A percentile compares a stretch with the other conserved stretches of the same genome.
phyloP scores from a whole-genome alignment of 176 grass and related monocot species.

The Themeda triandra region DNA sequence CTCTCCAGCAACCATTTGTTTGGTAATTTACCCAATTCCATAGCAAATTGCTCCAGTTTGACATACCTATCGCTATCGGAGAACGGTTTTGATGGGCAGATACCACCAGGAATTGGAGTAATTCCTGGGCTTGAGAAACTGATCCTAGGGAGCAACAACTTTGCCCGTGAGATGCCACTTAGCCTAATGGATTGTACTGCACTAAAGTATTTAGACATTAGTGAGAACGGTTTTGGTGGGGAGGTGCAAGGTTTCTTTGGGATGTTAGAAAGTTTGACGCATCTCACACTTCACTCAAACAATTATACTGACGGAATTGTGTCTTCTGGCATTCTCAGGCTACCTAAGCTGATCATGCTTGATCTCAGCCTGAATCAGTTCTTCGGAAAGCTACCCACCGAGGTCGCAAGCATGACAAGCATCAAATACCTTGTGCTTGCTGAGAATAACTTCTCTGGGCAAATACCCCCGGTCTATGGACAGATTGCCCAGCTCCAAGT shows the following conservation, averaged over 20 bases:
- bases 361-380: conserved; percentile 59
- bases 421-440: conserved; percentile 43
- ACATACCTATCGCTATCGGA: not conserved
- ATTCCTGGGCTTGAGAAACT: conserved; percentile 24
- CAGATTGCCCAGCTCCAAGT: conserved; percentile 30
- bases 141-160: conserved; percentile 44
- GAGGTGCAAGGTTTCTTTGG: conserved; percentile 49
- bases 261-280: conserved; percentile 13
- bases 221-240: conserved; percentile 35
- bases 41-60: conserved; percentile 45
- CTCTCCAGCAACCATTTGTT: conserved; percentile 14
- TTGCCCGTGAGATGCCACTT: conserved; percentile 31
- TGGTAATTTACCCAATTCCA: conserved; percentile 38
- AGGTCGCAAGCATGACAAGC: conserved; percentile 32
- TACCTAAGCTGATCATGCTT: conserved; percentile 30
- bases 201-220: conserved; percentile 40
- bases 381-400: conserved; percentile 27
- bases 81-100: not conserved
- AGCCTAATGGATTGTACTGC: conserved; percentile 37
- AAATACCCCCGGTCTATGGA: conserved; percentile 31
- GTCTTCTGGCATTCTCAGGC: conserved; percentile 41
- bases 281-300: conserved; percentile 41
- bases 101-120: conserved; percentile 32
- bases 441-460: conserved; percentile 34
- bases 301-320: conserved; percentile 37